phyloP scores from a whole-genome alignment of 148 eudicot genomes.

The Chenopodium quinoa region DNA sequence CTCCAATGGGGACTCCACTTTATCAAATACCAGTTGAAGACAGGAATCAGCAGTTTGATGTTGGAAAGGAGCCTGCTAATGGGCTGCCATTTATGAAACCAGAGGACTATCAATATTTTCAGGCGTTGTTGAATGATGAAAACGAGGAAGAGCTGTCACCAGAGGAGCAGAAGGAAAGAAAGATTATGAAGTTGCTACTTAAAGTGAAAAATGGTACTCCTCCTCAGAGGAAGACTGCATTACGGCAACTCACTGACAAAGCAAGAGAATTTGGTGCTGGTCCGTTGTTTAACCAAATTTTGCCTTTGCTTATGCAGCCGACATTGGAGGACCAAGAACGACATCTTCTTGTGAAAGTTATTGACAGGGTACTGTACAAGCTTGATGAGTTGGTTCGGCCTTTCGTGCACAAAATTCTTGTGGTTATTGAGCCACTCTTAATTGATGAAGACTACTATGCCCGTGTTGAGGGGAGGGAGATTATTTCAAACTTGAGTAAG shows the following conservation, averaged over 20 bases:
- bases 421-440: conserved; percentile 89
- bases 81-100: conserved; percentile 89
- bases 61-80: conserved; percentile 79
- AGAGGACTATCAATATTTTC: conserved; percentile 84
- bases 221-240: conserved; percentile 93
- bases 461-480: conserved; percentile 96
- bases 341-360: conserved; percentile 92
- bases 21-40: conserved; percentile 85
- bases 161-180: conserved; percentile 89
- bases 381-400: conserved; percentile 95
- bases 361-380: conserved; percentile 89
- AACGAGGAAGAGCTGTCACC: conserved; percentile 86
- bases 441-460: conserved; percentile 98
- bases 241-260: conserved; percentile 92
- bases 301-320: conserved; percentile 97
- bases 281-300: conserved; percentile 75
- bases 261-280: conserved; percentile 97
- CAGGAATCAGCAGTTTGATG: conserved; percentile 85
- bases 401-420: conserved; percentile 90
- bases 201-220: conserved; percentile 98
- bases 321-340: conserved; percentile 96
- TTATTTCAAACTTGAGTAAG: conserved; percentile 92
- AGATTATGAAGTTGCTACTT: conserved; percentile 88
- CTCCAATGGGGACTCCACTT: conserved; percentile 81
- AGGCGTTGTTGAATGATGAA: conserved; percentile 68